A percentile compares a stretch with the other conserved stretches of the same genome.
Evolutionary conservation across 2,329 filamentous ascomycete genomes (phyloP).

Genomic region (Eurotiales sp.): DNA sequence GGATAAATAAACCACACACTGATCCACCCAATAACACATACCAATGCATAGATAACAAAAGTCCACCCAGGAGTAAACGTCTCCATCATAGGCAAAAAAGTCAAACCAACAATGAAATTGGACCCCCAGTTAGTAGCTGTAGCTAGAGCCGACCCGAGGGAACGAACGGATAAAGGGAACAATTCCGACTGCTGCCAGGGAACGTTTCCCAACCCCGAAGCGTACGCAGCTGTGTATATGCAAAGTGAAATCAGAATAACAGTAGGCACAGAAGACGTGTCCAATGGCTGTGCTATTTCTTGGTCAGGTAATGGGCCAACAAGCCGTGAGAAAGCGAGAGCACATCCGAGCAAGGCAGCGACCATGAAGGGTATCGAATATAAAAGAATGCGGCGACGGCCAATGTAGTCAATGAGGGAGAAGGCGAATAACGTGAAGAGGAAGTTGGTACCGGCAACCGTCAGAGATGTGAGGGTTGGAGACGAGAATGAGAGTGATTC

Average conservation of each 20-base stretch:
- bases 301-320: constrained; percentile 16
- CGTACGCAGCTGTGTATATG: constrained; percentile 80
- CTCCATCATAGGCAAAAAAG: constrained; percentile 85
- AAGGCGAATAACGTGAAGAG: constrained; percentile 73
- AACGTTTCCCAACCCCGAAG: constrained; percentile 82
- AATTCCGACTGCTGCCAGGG: constrained; percentile 96
- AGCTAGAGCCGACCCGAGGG: constrained; percentile 57
- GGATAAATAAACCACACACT: constrained; percentile 74
- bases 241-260: constrained; percentile 73
- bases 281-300: constrained; percentile 22
- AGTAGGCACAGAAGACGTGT: constrained; percentile 30
- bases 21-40: constrained; percentile 66
- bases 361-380: constrained; percentile 83
- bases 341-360: constrained; percentile 65
- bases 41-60: constrained; percentile 71
- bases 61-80: constrained; percentile 68
- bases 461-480: constrained; percentile 74
- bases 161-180: constrained; percentile 66
- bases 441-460: constrained; percentile 80
- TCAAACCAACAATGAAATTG: constrained; percentile 81
- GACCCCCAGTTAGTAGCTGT: constrained; percentile 82
- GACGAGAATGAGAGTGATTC: constrained; percentile 71
- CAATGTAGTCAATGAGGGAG: constrained; percentile 72
- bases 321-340: constrained; percentile 63
- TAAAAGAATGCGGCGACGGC: constrained; percentile 74